These are phyloP conservation scores for Trametes villosa DNA, from an alignment of 768 basidiomycete genomes.

Conservation along the genomic window DNA sequence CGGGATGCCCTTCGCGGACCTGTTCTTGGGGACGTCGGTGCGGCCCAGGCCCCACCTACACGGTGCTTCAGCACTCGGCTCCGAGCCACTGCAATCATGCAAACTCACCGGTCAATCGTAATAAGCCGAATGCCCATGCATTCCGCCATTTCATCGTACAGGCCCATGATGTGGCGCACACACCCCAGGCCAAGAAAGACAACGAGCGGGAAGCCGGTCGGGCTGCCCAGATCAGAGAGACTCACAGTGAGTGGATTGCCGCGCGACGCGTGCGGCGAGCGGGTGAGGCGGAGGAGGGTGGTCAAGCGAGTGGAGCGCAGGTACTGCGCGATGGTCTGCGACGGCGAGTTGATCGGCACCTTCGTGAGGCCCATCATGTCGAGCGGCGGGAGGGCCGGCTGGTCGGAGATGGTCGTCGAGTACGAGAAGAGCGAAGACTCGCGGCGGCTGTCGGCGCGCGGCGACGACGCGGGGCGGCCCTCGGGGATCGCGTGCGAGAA, in stretches of 20 bases:
- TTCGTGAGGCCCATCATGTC: constrained; percentile 36
- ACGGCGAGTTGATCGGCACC: constrained; percentile 54
- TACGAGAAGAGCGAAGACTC: constrained; percentile 34
- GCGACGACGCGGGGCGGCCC: constrained; percentile 21
- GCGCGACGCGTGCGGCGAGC: constrained; percentile 77
- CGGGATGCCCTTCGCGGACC: constrained; percentile 76
- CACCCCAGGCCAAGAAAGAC: constrained; percentile 94
- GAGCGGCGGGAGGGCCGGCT: constrained; percentile 29
- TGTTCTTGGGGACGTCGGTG: constrained; percentile 68
- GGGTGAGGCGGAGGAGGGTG: constrained; percentile 75
- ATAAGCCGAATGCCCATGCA: constrained; percentile 86
- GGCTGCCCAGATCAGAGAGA: constrained; percentile 88
- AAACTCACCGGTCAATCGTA: constrained; percentile 83
- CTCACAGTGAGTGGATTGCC: constrained; percentile 82
- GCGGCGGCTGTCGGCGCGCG: constrained; percentile 26
- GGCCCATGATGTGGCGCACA: constrained; percentile 91
- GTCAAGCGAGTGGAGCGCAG: constrained; percentile 87
- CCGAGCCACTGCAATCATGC: too few relatives aligned
- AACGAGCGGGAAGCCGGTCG: constrained; percentile 85
- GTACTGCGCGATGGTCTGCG: constrained; percentile 83
- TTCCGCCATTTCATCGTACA: constrained; percentile 96
- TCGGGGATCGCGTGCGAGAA: constrained; percentile 28
- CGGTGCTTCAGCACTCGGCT: constrained; percentile 8
- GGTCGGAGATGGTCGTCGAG: constrained; percentile 33
- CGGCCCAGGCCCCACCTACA: constrained; percentile 90